Evolutionary conservation across 2,329 filamentous ascomycete species (phyloP).

Genomic region (Alternaria viburni): DNA sequence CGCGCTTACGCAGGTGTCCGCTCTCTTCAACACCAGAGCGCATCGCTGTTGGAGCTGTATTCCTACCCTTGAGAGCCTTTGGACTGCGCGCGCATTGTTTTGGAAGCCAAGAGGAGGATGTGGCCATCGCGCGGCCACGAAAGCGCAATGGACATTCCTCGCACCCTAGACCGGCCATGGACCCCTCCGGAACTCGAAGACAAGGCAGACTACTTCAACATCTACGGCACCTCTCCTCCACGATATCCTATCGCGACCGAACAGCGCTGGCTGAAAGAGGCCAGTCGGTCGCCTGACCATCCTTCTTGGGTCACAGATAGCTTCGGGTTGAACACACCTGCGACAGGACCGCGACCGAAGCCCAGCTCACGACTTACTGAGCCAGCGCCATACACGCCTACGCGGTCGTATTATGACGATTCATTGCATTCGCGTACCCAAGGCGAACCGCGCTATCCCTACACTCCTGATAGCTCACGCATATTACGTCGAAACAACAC

Average conservation of each 20-base stretch:
- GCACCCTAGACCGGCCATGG: constrained; percentile 32
- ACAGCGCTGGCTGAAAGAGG: constrained; percentile 11
- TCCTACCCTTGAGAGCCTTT: neutral
- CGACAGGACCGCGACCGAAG: constrained; percentile 22
- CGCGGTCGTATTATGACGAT: constrained; percentile 18
- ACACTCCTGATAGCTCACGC: constrained; percentile 41
- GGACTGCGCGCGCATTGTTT: neutral
- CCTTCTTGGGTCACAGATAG: constrained; percentile 3
- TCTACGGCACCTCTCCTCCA: constrained; percentile 20
- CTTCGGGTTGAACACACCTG: constrained; percentile 17
- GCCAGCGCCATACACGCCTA: constrained; percentile 28
- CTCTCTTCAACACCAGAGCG: constrained; percentile 1
- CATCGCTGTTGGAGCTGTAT: neutral
- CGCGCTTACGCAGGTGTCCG: neutral
- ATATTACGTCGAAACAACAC: constrained; percentile 21
- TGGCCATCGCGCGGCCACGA: constrained; percentile 14
- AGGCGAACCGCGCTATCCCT: constrained; percentile 36
- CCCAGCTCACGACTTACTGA: constrained; percentile 20
- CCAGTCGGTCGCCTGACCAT: neutral
- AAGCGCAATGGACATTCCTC: constrained; percentile 29
- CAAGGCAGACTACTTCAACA: constrained; percentile 29
- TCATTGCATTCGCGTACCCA: constrained; percentile 5
- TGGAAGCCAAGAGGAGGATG: constrained; percentile 18
- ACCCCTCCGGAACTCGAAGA: constrained; percentile 40
- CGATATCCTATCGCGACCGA: constrained; percentile 15